Conservation (phyloP, 148 eudicot genomes). For the Cornus kousa region DNA sequence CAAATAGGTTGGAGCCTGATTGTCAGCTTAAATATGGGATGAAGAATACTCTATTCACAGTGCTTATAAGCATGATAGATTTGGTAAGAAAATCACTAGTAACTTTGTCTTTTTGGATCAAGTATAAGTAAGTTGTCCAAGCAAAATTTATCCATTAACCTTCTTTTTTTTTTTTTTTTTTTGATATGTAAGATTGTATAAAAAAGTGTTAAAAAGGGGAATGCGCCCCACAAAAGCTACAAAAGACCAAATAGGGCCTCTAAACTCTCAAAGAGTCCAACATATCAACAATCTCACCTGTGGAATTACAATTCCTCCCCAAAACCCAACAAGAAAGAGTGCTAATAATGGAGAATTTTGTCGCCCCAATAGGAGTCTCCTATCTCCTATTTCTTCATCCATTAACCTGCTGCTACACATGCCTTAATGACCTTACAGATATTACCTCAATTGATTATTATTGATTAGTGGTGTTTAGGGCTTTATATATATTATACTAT, state of each 20-base stretch:
- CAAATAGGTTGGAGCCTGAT: neutral
- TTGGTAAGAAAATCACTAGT: neutral
- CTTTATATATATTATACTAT: too few relatives aligned
- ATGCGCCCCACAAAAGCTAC: too few relatives aligned
- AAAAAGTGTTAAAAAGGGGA: too few relatives aligned
- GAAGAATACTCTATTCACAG: neutral
- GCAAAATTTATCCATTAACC: neutral
- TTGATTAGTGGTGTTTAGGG: neutral
- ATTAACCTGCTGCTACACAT: neutral
- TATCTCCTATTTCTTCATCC: neutral
- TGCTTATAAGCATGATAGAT: neutral
- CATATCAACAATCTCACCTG: too few relatives aligned
- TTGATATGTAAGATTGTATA: too few relatives aligned
- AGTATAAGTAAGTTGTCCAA: neutral
- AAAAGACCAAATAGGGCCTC: too few relatives aligned
- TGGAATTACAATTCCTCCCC: too few relatives aligned
- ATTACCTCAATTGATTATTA: neutral
- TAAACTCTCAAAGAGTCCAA: too few relatives aligned
- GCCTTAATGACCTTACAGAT: neutral
- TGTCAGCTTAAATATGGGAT: neutral
- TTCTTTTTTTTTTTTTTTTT: too few relatives aligned
- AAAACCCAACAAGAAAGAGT: too few relatives aligned
- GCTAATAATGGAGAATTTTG: too few relatives aligned
- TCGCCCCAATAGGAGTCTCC: too few relatives aligned
- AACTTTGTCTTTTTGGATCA: neutral